Conservation (phyloP, 768 basidiomycete species). For the Cantharellus anzutake region DNA sequence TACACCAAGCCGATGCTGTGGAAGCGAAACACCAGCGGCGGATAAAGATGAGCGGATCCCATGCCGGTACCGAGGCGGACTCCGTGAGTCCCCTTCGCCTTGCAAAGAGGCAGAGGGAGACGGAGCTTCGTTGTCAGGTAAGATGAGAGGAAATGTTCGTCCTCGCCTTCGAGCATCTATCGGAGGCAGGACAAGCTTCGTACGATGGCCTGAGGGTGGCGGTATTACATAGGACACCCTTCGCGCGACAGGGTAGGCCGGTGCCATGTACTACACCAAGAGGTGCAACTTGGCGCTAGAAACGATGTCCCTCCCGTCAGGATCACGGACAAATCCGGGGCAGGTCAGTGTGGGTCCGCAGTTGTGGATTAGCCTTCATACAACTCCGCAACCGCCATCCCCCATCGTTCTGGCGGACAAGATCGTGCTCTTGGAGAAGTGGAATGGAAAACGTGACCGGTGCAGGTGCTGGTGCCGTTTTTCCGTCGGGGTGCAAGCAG, state of each 20-base stretch:
- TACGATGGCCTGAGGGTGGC: conserved; percentile 39
- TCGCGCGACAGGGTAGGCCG: neutral
- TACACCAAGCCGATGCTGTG: conserved; percentile 72
- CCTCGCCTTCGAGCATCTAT: conserved; percentile 45
- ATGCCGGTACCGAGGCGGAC: neutral
- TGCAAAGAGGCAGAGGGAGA: neutral
- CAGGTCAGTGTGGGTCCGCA: too few relatives aligned
- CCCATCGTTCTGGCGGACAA: too few relatives aligned
- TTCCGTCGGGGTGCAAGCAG: too few relatives aligned
- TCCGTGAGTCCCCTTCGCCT: neutral
- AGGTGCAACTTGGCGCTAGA: too few relatives aligned
- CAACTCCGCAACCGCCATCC: too few relatives aligned
- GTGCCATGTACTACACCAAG: neutral
- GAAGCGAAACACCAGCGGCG: conserved; percentile 7
- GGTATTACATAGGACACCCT: conserved; percentile 75
- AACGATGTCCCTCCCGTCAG: too few relatives aligned
- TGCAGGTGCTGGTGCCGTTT: too few relatives aligned
- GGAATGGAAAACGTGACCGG: too few relatives aligned
- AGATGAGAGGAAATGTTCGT: conserved; percentile 45
- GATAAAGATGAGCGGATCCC: conserved; percentile 6
- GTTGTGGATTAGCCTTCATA: too few relatives aligned
- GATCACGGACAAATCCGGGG: too few relatives aligned
- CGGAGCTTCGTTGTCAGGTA: conserved; percentile 16
- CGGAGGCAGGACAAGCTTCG: conserved; percentile 52
- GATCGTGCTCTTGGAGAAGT: too few relatives aligned